Evolutionary conservation across 495 filamentous ascomycete genomes (phyloP).

Genomic region (Penicillium subrubescens): DNA sequence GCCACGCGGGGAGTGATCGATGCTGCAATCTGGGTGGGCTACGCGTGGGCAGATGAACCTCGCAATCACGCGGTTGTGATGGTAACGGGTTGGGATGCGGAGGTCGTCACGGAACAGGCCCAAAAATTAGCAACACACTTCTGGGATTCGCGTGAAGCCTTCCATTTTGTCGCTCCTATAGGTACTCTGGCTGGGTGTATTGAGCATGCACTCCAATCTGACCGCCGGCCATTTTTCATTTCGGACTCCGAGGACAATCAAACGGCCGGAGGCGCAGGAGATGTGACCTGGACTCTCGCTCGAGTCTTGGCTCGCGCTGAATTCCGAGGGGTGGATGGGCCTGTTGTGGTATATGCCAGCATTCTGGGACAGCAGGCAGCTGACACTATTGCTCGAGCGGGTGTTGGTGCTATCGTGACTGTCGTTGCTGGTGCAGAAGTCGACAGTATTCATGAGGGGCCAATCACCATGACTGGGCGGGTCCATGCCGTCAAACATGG

Average conservation of each 20-base stretch:
- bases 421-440: conserved; percentile 59
- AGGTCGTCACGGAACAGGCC: conserved; percentile 38
- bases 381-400: conserved; percentile 46
- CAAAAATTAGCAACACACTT: conserved; percentile 51
- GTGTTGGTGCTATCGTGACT: conserved; percentile 52
- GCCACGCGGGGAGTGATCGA: conserved; percentile 47
- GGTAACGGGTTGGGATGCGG: conserved; percentile 53
- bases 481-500: conserved; percentile 57
- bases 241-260: conserved; percentile 62
- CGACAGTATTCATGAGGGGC: conserved; percentile 53
- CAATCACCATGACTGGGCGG: conserved; percentile 54
- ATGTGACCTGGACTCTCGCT: conserved; percentile 56
- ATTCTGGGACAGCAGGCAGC: conserved; percentile 54
- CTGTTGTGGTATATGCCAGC: conserved; percentile 57
- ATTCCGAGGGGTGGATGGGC: conserved; percentile 41
- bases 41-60: conserved; percentile 62
- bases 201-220: conserved; percentile 46
- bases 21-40: conserved; percentile 61
- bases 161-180: conserved; percentile 57
- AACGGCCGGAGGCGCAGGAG: conserved; percentile 58
- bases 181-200: conserved; percentile 54
- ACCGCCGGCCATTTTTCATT: conserved; percentile 56
- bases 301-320: conserved; percentile 51
- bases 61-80: conserved; percentile 56
- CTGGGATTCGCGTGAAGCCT: conserved; percentile 51